Evolutionary conservation across 306 rosid genomes (phyloP), one percentile per base, ranked within the genome.

Genomic region (Prinsepia uniflora): DNA sequence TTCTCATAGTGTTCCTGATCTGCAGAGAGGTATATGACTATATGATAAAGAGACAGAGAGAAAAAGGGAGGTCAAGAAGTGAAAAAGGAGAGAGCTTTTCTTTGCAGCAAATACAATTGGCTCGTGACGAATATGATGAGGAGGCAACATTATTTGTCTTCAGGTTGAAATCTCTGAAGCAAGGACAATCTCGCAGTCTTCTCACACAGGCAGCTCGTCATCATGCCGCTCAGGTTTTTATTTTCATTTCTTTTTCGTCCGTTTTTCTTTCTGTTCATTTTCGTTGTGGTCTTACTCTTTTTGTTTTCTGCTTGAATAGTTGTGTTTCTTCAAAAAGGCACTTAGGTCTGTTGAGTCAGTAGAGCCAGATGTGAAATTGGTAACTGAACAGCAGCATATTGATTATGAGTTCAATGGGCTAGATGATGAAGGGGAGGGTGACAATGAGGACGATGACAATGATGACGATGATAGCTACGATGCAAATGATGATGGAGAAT

Each of bases 141-240:
- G 99, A 91, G 84, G 97, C 99, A 67, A 89, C 96, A 46, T 52
- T 91, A 55, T 91, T 91, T 75, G 90, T 95, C 81, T 91, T 95
- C 86, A 95, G 99, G 69, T 82, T 89, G 83, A 91, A 95, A 86
- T 95, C 99, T 78, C 80, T 95, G 74, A 95, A 89, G 86, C 99
- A 89, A 89, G 99, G 97, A 62, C 99, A 95, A 76, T 83, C 96
- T 3, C 91, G 92, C 46, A 95, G 99, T 74, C 96, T 95, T 82
- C 96, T 95, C 65, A 91, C 99, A 36, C 99, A 95, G 87, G 99
- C 97, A 55, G 96, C 99, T 55, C 99, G 97, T 52, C 99, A 95
- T 78, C 96, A 95, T 78, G 96, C 99, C 78, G 89, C 97, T 87
- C 99, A 95, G 96, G 99, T 95, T 82, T 66, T 70, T 47, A 58